A percentile compares a stretch with the other conserved stretches of the same genome.
These are phyloP conservation scores for Yarrowia divulgata DNA, from an alignment of 805 yeast genomes.

Conservation along the genomic window DNA sequence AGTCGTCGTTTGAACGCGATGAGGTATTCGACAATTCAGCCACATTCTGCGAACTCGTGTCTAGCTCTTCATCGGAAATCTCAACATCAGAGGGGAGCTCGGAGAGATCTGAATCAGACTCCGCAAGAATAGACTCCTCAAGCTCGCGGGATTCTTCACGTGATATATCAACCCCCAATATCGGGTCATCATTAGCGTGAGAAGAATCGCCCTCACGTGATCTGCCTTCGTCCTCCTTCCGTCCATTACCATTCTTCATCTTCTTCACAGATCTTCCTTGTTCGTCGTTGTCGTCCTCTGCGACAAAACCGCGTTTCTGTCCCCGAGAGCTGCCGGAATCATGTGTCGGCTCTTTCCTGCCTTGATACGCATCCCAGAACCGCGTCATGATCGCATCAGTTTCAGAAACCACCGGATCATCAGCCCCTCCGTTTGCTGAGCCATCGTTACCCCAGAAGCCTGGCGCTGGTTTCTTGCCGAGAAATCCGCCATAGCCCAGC, in stretches of 20 bases:
- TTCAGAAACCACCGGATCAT: neutral
- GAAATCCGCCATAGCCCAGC: neutral
- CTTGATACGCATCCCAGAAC: neutral
- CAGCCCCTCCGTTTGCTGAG: neutral
- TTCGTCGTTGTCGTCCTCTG: neutral
- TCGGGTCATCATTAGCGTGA: neutral
- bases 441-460: slow-evolving; percentile 21
- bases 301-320: neutral
- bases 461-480: neutral
- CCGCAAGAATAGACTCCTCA: neutral
- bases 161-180: neutral
- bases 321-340: neutral
- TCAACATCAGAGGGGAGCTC: neutral
- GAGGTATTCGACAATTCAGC: neutral
- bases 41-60: neutral
- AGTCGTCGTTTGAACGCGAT: neutral
- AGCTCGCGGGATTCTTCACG: neutral
- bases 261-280: neutral
- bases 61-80: neutral
- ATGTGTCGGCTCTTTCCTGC: neutral
- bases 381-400: neutral
- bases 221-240: neutral
- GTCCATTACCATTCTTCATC: neutral
- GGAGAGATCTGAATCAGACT: slow-evolving; percentile 1
- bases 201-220: neutral